Conservation (phyloP, 2,329 filamentous ascomycete species). For the Aspergillus melleus region DNA sequence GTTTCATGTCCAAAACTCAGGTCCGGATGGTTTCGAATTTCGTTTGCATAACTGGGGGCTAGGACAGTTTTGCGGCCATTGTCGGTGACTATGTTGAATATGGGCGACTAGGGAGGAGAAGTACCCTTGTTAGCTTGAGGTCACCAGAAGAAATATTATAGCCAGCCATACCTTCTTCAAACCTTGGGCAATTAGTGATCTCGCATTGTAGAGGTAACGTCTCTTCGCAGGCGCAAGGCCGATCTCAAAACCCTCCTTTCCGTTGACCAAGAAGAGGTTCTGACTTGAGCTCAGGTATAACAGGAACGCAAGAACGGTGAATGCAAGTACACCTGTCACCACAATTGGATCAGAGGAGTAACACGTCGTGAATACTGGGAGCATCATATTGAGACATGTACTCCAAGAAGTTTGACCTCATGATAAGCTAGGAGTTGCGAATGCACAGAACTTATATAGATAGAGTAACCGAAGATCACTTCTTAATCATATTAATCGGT, state of each 20-base stretch:
- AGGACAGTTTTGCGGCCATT: constrained; percentile 16
- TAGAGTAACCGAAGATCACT: no score
- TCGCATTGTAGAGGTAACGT: background rate
- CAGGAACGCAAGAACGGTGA: background rate
- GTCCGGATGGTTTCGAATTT: constrained; percentile 21
- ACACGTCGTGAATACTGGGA: background rate
- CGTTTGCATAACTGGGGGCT: constrained; percentile 20
- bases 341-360: background rate
- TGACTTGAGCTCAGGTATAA: background rate
- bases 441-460: no score
- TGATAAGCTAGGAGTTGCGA: no score
- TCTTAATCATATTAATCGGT: no score
- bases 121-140: no score
- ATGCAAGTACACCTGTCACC: background rate
- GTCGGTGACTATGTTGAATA: constrained; percentile 13
- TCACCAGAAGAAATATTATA: background rate
- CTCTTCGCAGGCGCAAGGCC: background rate
- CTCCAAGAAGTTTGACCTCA: background rate
- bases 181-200: background rate
- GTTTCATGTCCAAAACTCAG: constrained; percentile 20
- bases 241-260: background rate
- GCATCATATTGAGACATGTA: background rate
- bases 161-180: background rate
- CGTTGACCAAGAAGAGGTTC: background rate
- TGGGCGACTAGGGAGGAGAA: constrained; percentile 2